These are phyloP conservation scores for Fistulifera pelliculosa DNA, from an alignment of 108 stramenopile species.

Conservation along the genomic window DNA sequence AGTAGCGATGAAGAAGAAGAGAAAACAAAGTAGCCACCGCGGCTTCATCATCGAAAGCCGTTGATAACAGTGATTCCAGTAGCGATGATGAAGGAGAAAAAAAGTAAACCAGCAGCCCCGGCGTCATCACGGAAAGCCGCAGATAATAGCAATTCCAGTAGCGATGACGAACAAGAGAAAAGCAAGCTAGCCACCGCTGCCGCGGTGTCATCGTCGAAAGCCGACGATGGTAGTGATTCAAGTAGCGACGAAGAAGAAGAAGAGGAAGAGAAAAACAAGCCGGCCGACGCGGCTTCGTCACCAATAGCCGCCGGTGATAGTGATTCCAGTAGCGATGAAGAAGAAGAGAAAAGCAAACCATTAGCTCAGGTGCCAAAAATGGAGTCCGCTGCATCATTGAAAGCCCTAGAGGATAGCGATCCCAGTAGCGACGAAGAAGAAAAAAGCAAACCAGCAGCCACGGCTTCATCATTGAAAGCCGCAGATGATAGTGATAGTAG, in stretches of 20 bases:
- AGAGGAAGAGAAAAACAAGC: background rate
- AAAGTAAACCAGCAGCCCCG: background rate
- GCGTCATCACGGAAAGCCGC: background rate
- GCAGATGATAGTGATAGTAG: background rate
- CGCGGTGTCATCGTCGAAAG: background rate
- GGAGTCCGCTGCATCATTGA: no score
- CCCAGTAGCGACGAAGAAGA: background rate
- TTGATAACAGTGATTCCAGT: conserved; percentile 1
- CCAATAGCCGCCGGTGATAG: background rate
- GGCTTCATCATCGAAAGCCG: background rate
- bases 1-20: background rate
- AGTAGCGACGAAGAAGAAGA: background rate
- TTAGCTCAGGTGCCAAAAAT: background rate
- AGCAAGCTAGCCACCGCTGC: background rate
- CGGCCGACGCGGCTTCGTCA: background rate
- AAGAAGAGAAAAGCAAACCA: background rate
- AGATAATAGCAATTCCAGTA: background rate
- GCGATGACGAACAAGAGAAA: background rate
- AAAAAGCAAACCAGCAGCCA: background rate
- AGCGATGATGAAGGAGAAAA: background rate
- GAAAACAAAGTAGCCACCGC: background rate
- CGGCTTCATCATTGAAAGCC: background rate
- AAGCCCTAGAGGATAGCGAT: background rate
- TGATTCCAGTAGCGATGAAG: background rate
- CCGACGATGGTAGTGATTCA: background rate